phyloP scores from a whole-genome alignment of 495 filamentous ascomycete species.

The Aspergillus cavernicola region DNA sequence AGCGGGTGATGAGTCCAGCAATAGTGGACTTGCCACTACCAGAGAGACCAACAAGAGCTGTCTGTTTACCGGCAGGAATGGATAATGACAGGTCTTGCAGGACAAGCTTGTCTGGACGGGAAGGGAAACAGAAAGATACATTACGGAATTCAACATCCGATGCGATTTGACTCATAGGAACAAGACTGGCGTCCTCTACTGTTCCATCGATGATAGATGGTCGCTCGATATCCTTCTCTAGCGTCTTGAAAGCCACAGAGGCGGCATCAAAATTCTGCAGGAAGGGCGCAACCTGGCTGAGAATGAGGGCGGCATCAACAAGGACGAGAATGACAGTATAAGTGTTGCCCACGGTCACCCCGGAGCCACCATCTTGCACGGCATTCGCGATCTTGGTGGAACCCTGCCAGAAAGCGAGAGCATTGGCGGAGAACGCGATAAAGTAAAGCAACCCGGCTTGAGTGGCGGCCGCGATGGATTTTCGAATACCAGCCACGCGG shows the following conservation, averaged over 20 bases:
- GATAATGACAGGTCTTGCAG: constrained; percentile 41
- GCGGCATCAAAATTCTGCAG: constrained; percentile 57
- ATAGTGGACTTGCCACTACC: constrained; percentile 69
- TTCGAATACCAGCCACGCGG: constrained; percentile 51
- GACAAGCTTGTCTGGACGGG: constrained; percentile 54
- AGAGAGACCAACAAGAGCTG: constrained; percentile 64
- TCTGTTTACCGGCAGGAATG: constrained; percentile 53
- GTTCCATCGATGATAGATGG: constrained; percentile 49
- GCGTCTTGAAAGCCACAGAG: constrained; percentile 48
- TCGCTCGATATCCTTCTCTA: constrained; percentile 49
- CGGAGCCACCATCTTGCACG: constrained; percentile 31
- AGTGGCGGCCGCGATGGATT: constrained; percentile 50
- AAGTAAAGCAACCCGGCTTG: constrained; percentile 63
- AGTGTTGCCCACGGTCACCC: constrained; percentile 50
- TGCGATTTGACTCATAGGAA: constrained; percentile 25
- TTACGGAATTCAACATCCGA: constrained; percentile 45
- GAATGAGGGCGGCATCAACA: constrained; percentile 57
- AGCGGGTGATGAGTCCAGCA: constrained; percentile 50
- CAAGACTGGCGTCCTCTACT: constrained; percentile 26
- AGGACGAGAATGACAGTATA: constrained; percentile 64
- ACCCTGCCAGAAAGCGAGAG: constrained; percentile 65
- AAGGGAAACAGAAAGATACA: constrained; percentile 59
- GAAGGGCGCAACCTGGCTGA: constrained; percentile 61
- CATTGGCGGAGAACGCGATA: constrained; percentile 59
- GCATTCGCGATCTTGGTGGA: constrained; percentile 50